These are phyloP conservation scores for Eucalyptus pauciflora DNA, from an alignment of 345 rosid genomes.

Conservation along the genomic window DNA sequence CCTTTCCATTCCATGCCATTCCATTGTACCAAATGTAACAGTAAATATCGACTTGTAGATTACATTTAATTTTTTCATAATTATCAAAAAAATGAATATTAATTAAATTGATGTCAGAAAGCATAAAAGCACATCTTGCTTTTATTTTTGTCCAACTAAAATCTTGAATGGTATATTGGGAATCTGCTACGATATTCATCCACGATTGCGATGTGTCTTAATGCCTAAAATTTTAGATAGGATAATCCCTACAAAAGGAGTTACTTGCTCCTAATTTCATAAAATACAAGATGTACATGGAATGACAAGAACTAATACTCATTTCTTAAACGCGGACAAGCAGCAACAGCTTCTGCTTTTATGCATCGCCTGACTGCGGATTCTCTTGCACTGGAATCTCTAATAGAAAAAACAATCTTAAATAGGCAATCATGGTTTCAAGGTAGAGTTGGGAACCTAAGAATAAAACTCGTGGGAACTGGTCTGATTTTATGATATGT, in stretches of 20 bases:
- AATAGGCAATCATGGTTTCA: no score
- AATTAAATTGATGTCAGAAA: not conserved
- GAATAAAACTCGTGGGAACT: no score
- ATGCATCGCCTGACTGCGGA: not conserved
- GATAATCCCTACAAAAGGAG: not conserved
- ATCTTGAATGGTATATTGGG: not conserved
- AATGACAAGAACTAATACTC: not conserved
- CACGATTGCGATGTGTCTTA: not conserved
- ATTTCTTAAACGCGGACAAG: not conserved
- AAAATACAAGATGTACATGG: not conserved
- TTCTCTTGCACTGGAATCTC: not conserved
- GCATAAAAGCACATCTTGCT: not conserved
- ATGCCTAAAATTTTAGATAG: not conserved
- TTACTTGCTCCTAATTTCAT: not conserved
- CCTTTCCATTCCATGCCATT: not conserved
- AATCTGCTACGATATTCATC: not conserved
- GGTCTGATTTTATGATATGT: rapidly evolving
- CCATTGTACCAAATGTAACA: not conserved
- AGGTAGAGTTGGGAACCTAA: no score
- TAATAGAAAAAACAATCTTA: not conserved
- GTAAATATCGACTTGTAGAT: not conserved
- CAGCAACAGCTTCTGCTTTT: not conserved
- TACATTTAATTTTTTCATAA: not conserved
- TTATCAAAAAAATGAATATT: not conserved
- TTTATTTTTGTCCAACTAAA: not conserved